These are phyloP conservation scores for Yarrowia sp. DNA, from an alignment of 805 yeast species.

Conservation along the genomic window DNA sequence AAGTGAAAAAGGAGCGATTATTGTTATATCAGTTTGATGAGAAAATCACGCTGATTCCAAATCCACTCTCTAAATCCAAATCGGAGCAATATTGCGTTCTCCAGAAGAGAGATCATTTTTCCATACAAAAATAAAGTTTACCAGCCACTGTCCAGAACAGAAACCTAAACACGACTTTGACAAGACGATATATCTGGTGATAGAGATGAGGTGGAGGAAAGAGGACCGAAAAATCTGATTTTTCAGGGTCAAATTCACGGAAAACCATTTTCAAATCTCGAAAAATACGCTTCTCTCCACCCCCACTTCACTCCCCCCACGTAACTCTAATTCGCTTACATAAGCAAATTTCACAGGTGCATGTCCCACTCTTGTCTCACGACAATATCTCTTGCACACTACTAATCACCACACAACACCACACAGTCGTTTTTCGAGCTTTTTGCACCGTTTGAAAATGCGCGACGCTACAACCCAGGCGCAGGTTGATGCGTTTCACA, in stretches of 20 bases:
- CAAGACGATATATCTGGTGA: not conserved
- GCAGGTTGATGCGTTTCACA: slow-evolving; percentile 34
- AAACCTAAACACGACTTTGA: not conserved
- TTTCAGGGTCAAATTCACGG: not conserved
- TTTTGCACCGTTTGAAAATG: not conserved
- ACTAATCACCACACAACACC: slow-evolving; percentile 3
- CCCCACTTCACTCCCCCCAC: not conserved
- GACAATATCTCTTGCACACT: not conserved
- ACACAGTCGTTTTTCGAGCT: not conserved
- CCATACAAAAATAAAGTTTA: not conserved
- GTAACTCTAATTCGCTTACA: not conserved
- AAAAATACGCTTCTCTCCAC: not conserved
- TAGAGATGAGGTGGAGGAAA: not conserved
- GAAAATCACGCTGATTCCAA: not conserved
- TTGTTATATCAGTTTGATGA: too few species aligned
- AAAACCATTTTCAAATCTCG: not conserved
- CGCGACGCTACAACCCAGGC: slow-evolving; percentile 34
- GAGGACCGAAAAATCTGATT: not conserved
- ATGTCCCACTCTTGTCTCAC: slow-evolving; percentile 11
- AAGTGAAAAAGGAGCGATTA: too few species aligned
- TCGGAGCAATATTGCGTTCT: not conserved
- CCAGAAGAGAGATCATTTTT: not conserved
- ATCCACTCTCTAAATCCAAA: too few species aligned
- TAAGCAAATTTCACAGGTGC: slow-evolving; percentile 22
- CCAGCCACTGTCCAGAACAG: slow-evolving; percentile 13